Evolutionary conservation across 208 protist species (phyloP).

Genomic region (Cochliopodium minus): DNA sequence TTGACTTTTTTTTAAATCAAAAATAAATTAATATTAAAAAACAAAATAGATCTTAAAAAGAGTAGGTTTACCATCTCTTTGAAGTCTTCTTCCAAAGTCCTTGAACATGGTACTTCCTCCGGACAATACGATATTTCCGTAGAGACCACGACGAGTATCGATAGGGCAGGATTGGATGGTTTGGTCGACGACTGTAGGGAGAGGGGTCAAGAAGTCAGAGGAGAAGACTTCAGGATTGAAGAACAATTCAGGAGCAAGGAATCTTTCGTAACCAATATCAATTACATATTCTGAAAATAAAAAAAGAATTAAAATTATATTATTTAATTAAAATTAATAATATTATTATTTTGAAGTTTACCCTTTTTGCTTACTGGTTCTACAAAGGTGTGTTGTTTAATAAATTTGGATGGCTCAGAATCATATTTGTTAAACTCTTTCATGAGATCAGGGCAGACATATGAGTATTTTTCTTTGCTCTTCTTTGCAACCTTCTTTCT

Average conservation of each 20-base stretch:
- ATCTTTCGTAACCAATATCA: slow-evolving; percentile 88
- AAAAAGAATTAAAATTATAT: no score
- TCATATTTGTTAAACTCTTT: slow-evolving; percentile 81
- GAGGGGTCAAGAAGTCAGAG: slow-evolving; percentile 59
- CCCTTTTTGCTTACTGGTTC: background rate
- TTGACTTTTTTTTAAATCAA: slow-evolving; percentile 59
- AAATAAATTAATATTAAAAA: background rate
- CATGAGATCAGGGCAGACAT: slow-evolving; percentile 62
- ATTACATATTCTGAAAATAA: slow-evolving; percentile 27
- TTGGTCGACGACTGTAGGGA: slow-evolving; percentile 71
- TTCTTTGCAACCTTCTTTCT: slow-evolving; percentile 64
- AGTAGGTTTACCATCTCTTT: slow-evolving; percentile 7
- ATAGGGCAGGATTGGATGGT: slow-evolving; percentile 82
- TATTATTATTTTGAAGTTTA: no score
- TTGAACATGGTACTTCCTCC: slow-evolving; percentile 90
- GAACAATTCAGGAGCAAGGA: slow-evolving; percentile 90
- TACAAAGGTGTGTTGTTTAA: slow-evolving; percentile 41
- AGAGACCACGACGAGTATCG: slow-evolving; percentile 75
- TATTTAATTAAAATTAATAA: no score
- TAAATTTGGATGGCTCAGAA: slow-evolving; percentile 42
- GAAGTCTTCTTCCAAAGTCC: slow-evolving; percentile 54
- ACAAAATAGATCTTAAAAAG: background rate
- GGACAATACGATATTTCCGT: slow-evolving; percentile 89
- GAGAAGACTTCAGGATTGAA: slow-evolving; percentile 90
- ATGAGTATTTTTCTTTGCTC: slow-evolving; percentile 77